Conservation (phyloP, 805 yeast genomes). For the Ascoidea tarda region DNA sequence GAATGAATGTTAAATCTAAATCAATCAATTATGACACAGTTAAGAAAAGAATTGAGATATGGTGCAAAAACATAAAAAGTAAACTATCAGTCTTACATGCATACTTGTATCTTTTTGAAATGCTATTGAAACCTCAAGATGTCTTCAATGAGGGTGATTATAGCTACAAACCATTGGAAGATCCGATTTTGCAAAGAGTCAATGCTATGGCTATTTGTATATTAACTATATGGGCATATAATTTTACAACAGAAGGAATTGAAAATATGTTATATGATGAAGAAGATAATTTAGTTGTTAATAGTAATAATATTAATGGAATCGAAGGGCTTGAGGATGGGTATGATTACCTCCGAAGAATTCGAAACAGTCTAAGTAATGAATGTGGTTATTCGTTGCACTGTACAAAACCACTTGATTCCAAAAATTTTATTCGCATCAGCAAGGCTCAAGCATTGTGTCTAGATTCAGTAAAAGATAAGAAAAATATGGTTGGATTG, state of each 20-base stretch:
- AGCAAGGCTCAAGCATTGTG: slow-evolving; percentile 5
- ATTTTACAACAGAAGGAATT: slow-evolving; percentile 31
- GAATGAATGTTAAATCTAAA: slow-evolving; percentile 56
- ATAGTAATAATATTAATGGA: slow-evolving; percentile 9
- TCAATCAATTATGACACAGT: slow-evolving; percentile 33
- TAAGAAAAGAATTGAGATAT: slow-evolving; percentile 32
- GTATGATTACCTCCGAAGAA: slow-evolving; percentile 32
- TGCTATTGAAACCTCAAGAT: slow-evolving; percentile 42
- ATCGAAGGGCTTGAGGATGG: slow-evolving; percentile 31
- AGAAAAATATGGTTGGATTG: slow-evolving; percentile 41
- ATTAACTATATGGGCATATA: slow-evolving; percentile 37
- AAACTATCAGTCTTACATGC: slow-evolving; percentile 45
- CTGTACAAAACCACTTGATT: neutral
- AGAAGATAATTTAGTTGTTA: slow-evolving; percentile 8
- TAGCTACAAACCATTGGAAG: slow-evolving; percentile 5
- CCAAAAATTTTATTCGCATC: slow-evolving; percentile 3
- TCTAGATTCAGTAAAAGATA: slow-evolving; percentile 8
- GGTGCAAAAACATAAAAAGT: slow-evolving; percentile 36
- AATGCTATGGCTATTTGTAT: slow-evolving; percentile 27
- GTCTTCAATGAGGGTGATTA: slow-evolving; percentile 21
- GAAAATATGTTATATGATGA: slow-evolving; percentile 22
- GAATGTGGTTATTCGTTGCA: neutral
- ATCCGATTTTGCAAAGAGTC: slow-evolving; percentile 17
- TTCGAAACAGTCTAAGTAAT: slow-evolving; percentile 23
- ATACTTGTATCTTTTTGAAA: slow-evolving; percentile 44